A percentile compares a stretch with the other conserved stretches of the same genome.
Conservation (phyloP, 225 moss, liverwort and hornwort species). For the Climacium dendroides region DNA sequence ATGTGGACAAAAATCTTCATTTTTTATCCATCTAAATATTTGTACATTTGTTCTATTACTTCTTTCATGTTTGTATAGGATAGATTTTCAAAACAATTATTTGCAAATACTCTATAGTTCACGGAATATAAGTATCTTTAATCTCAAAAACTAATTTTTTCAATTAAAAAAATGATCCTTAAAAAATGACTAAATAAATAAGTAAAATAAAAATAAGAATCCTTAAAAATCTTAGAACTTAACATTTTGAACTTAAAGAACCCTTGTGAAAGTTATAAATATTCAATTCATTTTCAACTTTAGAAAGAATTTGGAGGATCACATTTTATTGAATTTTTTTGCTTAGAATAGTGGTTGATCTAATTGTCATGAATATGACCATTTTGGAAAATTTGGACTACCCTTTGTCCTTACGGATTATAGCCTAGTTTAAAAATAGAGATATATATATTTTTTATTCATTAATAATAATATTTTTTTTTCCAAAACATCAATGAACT, state of each 20-base stretch:
- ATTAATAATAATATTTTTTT: background rate
- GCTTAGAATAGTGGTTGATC: too few species aligned
- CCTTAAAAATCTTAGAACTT: too few species aligned
- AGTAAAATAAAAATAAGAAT: accelerated
- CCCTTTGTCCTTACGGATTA: accelerated
- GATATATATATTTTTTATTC: background rate
- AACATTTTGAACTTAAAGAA: background rate
- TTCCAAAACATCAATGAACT: background rate
- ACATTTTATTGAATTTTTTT: too few species aligned
- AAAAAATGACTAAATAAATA: background rate
- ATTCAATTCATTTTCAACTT: background rate
- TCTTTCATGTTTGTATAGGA: too few species aligned
- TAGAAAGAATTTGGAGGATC: too few species aligned
- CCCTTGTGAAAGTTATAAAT: too few species aligned
- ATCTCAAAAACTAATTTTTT: background rate
- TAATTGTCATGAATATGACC: too few species aligned
- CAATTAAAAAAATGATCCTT: accelerated
- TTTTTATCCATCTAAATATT: background rate
- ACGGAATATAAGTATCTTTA: background rate
- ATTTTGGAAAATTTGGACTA: background rate
- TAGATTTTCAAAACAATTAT: background rate
- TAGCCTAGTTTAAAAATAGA: background rate
- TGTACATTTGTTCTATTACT: too few species aligned
- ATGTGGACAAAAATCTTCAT: accelerated
- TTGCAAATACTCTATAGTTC: background rate